Evolutionary conservation across 2,329 filamentous ascomycete genomes (phyloP), one percentile per base, ranked within the genome.

Genomic region (Thelonectria blattea): DNA sequence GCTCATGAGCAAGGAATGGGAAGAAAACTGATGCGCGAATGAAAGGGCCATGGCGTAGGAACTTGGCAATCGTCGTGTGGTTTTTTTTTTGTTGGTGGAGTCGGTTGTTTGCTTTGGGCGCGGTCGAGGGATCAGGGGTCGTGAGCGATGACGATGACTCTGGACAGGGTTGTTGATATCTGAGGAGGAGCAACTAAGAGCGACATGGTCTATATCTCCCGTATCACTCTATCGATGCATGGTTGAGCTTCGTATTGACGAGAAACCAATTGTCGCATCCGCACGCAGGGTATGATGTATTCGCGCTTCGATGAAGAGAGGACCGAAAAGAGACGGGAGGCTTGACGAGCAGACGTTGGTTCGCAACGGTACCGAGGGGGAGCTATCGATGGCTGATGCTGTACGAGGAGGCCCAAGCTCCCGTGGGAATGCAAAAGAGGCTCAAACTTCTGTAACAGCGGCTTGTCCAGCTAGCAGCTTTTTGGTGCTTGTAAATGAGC

Each of bases 101-200:
- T 50, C 43, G 56, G 50, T 45, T 45, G 45, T 56, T 30, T 30
- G 27, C 27, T 30, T 30, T 30, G 27, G 27, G 53, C 45, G 11
- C 12, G 47, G 54, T 58, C 41, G 50, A 37, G 50, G 27, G 56
- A 43, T 10, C 56, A 53, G 56, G 56, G 50, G 49, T 54, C 12
- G 15, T 37, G 34, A 37, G 45, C 27, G 11, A 56, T 18, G 46
- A 47, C 27, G 47, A 37, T 37, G 15, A 37, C 9, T 14, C 4
- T 14, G 3, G n/a, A n/a, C 12, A 37, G 11, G 34, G 34, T 5
- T 11, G 5, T 34, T 14, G 34, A 11, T 37, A 37, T 14, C 34
- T 37, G 34, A 30, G 34, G 34, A 37, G 34, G 32, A 37, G 34
- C 34, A 37, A 5, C 34, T 15, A 6, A 24, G 22, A 6, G 22